Evolutionary conservation across 83 land plant species (phyloP).

Genomic region (Picea abies): DNA sequence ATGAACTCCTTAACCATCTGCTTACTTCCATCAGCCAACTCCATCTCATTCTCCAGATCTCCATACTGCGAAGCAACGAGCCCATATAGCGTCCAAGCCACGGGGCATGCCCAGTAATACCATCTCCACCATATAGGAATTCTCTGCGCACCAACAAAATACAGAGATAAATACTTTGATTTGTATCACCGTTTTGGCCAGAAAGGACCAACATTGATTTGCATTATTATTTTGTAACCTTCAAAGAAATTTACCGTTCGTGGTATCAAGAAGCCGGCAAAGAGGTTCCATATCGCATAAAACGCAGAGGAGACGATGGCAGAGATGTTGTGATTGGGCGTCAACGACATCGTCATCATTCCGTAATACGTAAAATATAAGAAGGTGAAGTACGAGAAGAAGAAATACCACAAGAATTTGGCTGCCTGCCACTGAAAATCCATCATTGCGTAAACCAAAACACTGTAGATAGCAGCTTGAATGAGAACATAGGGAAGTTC

Average conservation of each 20-base stretch:
- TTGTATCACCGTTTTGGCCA: no score
- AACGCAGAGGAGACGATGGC: slow-evolving; percentile 66
- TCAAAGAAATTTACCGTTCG: slow-evolving; percentile 21
- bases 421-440: slow-evolving; percentile 63
- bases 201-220: no score
- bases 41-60: slow-evolving; percentile 24
- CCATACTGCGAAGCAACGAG: slow-evolving; percentile 55
- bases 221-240: no score
- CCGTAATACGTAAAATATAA: slow-evolving; percentile 80
- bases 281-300: slow-evolving; percentile 67
- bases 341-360: slow-evolving; percentile 75
- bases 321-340: slow-evolving; percentile 66
- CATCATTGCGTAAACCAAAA: slow-evolving; percentile 67
- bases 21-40: slow-evolving; percentile 11
- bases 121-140: slow-evolving; percentile 75
- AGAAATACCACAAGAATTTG: slow-evolving; percentile 79
- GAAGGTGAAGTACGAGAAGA: slow-evolving; percentile 63
- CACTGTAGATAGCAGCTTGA: slow-evolving; percentile 54
- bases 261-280: slow-evolving; percentile 64
- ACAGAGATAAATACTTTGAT: no score
- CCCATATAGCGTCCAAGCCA: slow-evolving; percentile 63
- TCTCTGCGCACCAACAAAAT: slow-evolving; percentile 26
- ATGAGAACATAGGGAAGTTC: slow-evolving; percentile 69
- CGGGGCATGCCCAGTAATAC: slow-evolving; percentile 53
- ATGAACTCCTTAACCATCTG: slow-evolving; percentile 36